Percentiles rank a stretch among this genome's conserved stretches.
phyloP scores from a whole-genome alignment of 176 grass and related monocot genomes.

The Rhynchospora tenuis region DNA sequence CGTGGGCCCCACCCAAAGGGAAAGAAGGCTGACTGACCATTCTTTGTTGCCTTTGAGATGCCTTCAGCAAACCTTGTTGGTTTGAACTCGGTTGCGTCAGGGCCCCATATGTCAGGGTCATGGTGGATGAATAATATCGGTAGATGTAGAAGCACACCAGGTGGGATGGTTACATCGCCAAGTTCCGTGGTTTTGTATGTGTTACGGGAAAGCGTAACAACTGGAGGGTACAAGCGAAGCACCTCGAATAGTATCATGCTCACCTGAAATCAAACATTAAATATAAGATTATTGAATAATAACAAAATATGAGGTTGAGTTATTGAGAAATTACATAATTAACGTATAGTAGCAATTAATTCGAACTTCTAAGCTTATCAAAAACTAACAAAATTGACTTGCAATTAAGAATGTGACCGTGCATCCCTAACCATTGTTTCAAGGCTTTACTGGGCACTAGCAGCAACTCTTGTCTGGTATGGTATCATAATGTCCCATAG shows the following conservation, averaged over 20 bases:
- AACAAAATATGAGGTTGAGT: not conserved
- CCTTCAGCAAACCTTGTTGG: constrained; percentile 34
- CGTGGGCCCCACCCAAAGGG: constrained; percentile 37
- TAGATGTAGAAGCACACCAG: constrained; percentile 36
- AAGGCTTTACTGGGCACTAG: not conserved
- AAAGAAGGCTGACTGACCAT: constrained; percentile 28
- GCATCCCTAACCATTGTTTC: not conserved
- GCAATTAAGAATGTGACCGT: not conserved
- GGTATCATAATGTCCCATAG: not conserved
- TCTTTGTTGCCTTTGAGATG: constrained; percentile 12
- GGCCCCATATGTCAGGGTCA: constrained; percentile 36
- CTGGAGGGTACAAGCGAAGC: constrained; percentile 54
- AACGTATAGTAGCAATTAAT: not conserved
- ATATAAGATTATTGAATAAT: not conserved
- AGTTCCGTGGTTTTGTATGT: constrained; percentile 50
- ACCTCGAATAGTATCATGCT: constrained; percentile 75
- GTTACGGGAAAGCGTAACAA: constrained; percentile 6
- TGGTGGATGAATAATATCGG: constrained; percentile 22
- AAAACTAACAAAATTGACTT: not conserved
- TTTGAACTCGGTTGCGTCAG: constrained; percentile 37
- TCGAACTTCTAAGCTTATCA: not conserved
- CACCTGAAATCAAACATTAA: constrained; percentile 23
- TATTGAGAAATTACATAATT: not conserved
- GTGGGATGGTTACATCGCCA: constrained; percentile 42
- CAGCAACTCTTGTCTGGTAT: not conserved